Base-by-base conservation (phyloP, 208 protist genomes). In the Wallacemonas collosoma region DNA sequence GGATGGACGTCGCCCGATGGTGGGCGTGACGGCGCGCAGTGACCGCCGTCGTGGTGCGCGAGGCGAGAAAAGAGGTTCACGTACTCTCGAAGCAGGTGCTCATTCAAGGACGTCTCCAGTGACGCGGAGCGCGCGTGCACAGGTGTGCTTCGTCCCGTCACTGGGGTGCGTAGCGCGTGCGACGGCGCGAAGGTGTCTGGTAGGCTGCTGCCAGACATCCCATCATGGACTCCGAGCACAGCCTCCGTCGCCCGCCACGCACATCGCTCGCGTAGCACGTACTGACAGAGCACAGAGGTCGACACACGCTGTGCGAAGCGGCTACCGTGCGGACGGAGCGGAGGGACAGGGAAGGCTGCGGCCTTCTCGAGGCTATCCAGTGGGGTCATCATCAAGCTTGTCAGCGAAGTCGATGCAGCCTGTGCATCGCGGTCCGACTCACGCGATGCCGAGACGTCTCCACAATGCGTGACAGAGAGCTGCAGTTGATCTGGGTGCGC, bases 401-500 rank as follows among this genome's bases (percentile, higher is more conserved):
- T 50, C 8, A 6, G 45, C 6, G 45, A 50, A 6, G 45, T 6
- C 45, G 8, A 6, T 12, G 45, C 45, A 14, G 6, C 8, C 45
- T 50, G 8, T 50, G 45, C 45, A 26, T 26, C 26, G 26, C 26
- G 26, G 26, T 26, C 26, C 44, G 57, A 0, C 35, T 63, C 57
- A 44, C n/a, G 57, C 43, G 60, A 26, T 6, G 45, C 45, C 45
- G 38, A 38, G 40, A 65, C 36, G 6, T 44, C 14, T 14, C 17
- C 43, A 38, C n/a, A 17, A 4, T 36, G 61, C 66, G 14, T 2
- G 40, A 69, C 66, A 48, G 53, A 75, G 9, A 51, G 58, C 55
- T 76, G 51, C 38, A 65, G 60, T 65, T 65, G 60, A 26, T 69
- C 55, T 0, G 75, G 71, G 38, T 80, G 64, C 43, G 26, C 45